Evolutionary conservation across 495 filamentous ascomycete genomes (phyloP).

Genomic region (Penicillium flavigenum): DNA sequence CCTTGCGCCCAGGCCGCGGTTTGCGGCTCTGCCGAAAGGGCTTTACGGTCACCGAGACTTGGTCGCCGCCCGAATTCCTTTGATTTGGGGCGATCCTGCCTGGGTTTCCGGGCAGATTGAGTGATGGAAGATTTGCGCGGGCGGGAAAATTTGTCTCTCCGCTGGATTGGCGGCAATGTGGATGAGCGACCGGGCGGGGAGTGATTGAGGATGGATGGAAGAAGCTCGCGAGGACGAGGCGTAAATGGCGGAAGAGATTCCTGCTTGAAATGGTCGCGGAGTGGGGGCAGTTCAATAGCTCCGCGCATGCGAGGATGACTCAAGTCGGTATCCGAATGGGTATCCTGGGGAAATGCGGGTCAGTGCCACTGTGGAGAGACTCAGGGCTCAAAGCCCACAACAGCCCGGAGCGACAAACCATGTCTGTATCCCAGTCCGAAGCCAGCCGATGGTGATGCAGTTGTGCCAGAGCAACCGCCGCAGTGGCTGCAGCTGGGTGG

Average conservation of each 20-base stretch:
- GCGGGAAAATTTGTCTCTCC: constrained; percentile 60
- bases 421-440: constrained; percentile 80
- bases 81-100: constrained; percentile 76
- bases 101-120: constrained; percentile 66
- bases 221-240: constrained; percentile 63
- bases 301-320: constrained; percentile 55
- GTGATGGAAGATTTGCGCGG: constrained; percentile 83
- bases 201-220: constrained; percentile 75
- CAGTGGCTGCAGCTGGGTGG: constrained; percentile 68
- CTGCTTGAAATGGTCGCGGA: constrained; percentile 70
- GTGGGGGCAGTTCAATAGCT: constrained; percentile 72
- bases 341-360: constrained; percentile 52
- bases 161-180: constrained; percentile 77
- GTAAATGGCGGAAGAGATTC: constrained; percentile 63
- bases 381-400: neutral
- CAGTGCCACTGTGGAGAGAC: constrained; percentile 4
- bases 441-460: constrained; percentile 80
- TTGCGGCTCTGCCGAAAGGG: constrained; percentile 78
- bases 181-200: constrained; percentile 86
- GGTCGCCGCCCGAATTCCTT: constrained; percentile 64
- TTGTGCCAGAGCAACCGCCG: constrained; percentile 83
- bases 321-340: constrained; percentile 69
- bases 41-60: constrained; percentile 75
- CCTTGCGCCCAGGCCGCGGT: constrained; percentile 68
- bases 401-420: constrained; percentile 52